These are phyloP conservation scores for Somion occarium DNA, from an alignment of 1,284 basidiomycete genomes.

Conservation along the genomic window DNA sequence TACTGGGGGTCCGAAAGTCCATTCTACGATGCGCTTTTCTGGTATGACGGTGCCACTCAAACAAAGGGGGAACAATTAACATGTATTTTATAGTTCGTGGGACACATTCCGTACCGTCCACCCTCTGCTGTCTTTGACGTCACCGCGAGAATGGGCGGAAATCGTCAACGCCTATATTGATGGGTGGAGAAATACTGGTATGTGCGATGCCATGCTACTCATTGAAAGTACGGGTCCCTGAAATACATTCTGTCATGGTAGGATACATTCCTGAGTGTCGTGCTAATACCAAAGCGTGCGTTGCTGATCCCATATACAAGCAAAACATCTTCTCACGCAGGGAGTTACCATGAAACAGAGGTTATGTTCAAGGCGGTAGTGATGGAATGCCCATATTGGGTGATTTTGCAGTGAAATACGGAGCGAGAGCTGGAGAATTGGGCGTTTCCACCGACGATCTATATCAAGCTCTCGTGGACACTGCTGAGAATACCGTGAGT, in stretches of 20 bases:
- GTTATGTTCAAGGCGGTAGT: slow-evolving; percentile 44
- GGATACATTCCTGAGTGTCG: slow-evolving; percentile 46
- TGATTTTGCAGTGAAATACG: slow-evolving; percentile 46
- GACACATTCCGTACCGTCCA: slow-evolving; percentile 47
- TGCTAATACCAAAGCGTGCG: slow-evolving; percentile 43
- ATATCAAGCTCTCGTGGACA: slow-evolving; percentile 44
- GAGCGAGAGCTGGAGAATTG: slow-evolving; percentile 29
- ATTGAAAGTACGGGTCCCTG: background rate
- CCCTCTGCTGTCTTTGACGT: slow-evolving; percentile 38
- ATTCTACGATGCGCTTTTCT: slow-evolving; percentile 44
- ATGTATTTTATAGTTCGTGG: slow-evolving; percentile 37
- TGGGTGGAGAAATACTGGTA: slow-evolving; percentile 44
- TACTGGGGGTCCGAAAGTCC: slow-evolving; percentile 31
- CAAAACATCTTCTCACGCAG: slow-evolving; percentile 1
- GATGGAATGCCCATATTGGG: slow-evolving; percentile 49
- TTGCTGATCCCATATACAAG: slow-evolving; percentile 3
- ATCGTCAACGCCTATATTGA: slow-evolving; percentile 46
- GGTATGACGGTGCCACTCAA: slow-evolving; percentile 22
- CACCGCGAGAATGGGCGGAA: slow-evolving; percentile 36
- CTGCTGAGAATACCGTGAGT: slow-evolving; percentile 44
- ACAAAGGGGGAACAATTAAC: slow-evolving; percentile 1
- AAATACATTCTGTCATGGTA: too few relatives aligned
- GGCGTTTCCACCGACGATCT: slow-evolving; percentile 41
- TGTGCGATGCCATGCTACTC: background rate
- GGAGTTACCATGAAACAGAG: too few relatives aligned